Base-by-base conservation (phyloP, 2,329 filamentous ascomycete genomes). In the Stagonosporopsis chrysanthemi region DNA sequence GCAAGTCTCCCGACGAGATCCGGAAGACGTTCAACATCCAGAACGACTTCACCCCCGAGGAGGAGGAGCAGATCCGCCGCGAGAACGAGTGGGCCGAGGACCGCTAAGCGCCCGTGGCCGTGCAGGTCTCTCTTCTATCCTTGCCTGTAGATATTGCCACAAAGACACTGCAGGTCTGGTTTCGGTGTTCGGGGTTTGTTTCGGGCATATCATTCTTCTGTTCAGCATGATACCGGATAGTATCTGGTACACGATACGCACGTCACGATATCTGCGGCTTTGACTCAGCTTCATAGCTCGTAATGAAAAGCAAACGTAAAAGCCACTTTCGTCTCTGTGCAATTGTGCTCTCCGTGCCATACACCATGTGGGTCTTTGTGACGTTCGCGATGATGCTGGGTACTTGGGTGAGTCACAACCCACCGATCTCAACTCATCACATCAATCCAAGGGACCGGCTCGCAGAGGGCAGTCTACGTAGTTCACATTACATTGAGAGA, bases 21-120 rank as follows among this genome's bases (percentile, higher is more conserved):
- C 91, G 95, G 48, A 99, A 98, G 85, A 99, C 95, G 0, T 99
- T 99, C 84, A 99, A 99, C 82, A 99, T 99, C 73, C 95, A 96
- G 73, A 99, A 99, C 72, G 95, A 99, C 78, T 99, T 99, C 81
- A 98, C 95, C 0, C 92, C 94, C 2, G 95, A 99, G 79, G 95
- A 99, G 81, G 95, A 99, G 79, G 95, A 99, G 75, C 95, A 99
- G 84, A 99, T 83, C 63, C 81, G 81, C 60, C 80, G 81, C 49
- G 81, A 83, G 76, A 83, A 83, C 76, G 81, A 83, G 77, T 83
- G 81, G 81, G 76, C 76, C 53, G 76, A 78, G 68, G 76, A 78
- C 64, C 74, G 74, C 58, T 76, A 70, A 67, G 58, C 56, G 38
- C 17, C 22, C 7, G 17, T 9, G 1, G 17, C 0, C 19, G 17